phyloP scores from a whole-genome alignment of 164 flowering plant species.

The Magnolia changhungtana region DNA sequence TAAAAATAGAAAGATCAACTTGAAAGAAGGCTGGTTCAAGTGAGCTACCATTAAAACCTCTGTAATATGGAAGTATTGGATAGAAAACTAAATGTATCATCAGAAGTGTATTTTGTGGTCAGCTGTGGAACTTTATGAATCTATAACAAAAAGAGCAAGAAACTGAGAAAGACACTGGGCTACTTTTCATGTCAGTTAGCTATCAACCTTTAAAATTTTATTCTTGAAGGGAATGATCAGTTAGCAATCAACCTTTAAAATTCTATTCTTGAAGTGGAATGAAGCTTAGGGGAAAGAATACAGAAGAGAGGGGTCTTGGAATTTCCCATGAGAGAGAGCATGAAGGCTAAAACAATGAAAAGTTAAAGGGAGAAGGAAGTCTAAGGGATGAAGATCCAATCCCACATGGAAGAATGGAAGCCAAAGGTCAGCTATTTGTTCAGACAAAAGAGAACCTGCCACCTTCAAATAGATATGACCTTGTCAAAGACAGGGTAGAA shows the following conservation, averaged over 20 bases:
- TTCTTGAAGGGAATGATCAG: not conserved
- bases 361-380: too few relatives aligned
- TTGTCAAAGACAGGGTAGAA: too few relatives aligned
- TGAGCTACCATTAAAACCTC: not conserved
- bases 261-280: conserved; percentile 1
- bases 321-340: not conserved
- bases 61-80: not conserved
- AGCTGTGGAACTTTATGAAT: not conserved
- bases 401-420: too few relatives aligned
- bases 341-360: too few relatives aligned
- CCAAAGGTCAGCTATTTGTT: too few relatives aligned
- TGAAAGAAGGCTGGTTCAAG: not conserved
- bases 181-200: not conserved
- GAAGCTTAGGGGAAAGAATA: not conserved
- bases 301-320: not conserved
- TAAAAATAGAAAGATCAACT: not conserved
- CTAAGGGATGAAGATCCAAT: too few relatives aligned
- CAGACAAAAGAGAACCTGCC: too few relatives aligned
- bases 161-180: not conserved
- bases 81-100: not conserved
- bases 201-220: not conserved
- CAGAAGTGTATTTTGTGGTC: not conserved
- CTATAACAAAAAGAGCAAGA: not conserved
- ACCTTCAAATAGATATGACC: too few relatives aligned
- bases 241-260: not conserved